A percentile compares a stretch with the other conserved stretches of the same genome.
Evolutionary conservation across 768 basidiomycete genomes (phyloP).

Genomic region (Hypsizygus marmoreus): DNA sequence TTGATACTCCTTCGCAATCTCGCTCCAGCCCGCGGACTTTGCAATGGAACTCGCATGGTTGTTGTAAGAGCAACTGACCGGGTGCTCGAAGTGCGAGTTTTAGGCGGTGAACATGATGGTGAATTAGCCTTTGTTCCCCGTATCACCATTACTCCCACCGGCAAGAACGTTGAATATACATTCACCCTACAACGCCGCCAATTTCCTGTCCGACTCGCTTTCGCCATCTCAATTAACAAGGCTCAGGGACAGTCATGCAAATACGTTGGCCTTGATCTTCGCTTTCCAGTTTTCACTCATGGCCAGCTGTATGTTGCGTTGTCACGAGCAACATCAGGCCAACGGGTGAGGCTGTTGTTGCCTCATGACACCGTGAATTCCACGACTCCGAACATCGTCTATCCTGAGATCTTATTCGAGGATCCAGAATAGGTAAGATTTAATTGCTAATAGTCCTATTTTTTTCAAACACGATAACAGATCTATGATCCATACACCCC

Average conservation of each 20-base stretch:
- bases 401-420: slow-evolving; percentile 25
- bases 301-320: slow-evolving; percentile 41
- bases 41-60: too few relatives aligned
- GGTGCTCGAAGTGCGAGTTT: too few relatives aligned
- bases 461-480: neutral
- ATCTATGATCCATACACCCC: too few relatives aligned
- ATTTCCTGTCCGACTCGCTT: slow-evolving; percentile 36
- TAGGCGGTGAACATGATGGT: too few relatives aligned
- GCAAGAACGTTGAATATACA: too few relatives aligned
- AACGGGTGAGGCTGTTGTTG: slow-evolving; percentile 28
- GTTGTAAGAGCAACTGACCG: too few relatives aligned
- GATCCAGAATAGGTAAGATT: neutral
- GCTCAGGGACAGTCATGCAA: slow-evolving; percentile 39
- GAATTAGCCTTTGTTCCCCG: too few relatives aligned
- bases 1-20: too few relatives aligned
- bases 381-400: slow-evolving; percentile 28
- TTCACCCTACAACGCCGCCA: slow-evolving; percentile 31
- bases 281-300: slow-evolving; percentile 34
- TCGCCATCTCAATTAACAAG: slow-evolving; percentile 43
- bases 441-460: neutral
- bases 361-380: slow-evolving; percentile 8
- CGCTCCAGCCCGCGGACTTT: too few relatives aligned
- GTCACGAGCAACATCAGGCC: slow-evolving; percentile 27
- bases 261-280: slow-evolving; percentile 34
- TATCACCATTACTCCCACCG: too few relatives aligned